phyloP scores from a whole-genome alignment of 305 asterid species.

The Striga hermonthica region DNA sequence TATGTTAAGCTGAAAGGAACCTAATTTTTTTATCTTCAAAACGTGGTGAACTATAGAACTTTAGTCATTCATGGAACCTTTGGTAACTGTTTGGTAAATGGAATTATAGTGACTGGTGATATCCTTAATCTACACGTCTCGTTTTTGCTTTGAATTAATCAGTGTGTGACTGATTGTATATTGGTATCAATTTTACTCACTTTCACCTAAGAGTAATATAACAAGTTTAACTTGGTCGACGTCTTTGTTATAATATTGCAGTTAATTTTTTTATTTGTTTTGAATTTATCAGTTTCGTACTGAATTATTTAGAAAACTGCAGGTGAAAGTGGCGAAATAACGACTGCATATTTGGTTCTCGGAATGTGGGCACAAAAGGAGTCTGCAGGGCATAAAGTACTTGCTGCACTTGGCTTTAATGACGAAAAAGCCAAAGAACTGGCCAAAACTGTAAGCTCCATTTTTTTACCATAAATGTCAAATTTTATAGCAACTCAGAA shows the following conservation, averaged over 20 bases:
- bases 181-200: neutral
- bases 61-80: neutral
- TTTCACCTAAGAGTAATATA: too few species aligned
- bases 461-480: constrained; percentile 2
- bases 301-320: constrained; percentile 19
- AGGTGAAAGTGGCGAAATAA: constrained; percentile 88
- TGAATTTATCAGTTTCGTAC: neutral
- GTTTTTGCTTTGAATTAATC: constrained; percentile 2
- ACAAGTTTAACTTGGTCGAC: too few species aligned
- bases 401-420: constrained; percentile 70
- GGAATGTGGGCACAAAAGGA: constrained; percentile 87
- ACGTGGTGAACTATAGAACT: too few species aligned
- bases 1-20: constrained; percentile 4
- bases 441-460: constrained; percentile 58
- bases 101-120: constrained; percentile 7
- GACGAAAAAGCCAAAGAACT: constrained; percentile 79
- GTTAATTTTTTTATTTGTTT: too few species aligned
- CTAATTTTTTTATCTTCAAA: too few species aligned
- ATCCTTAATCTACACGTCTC: neutral
- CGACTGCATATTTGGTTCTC: constrained; percentile 60
- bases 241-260: too few species aligned
- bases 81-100: neutral
- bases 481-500: neutral
- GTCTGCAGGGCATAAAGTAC: constrained; percentile 68
- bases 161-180: neutral